Conservation (phyloP, 805 yeast genomes). For the Wilhelminamyces savonicus region DNA sequence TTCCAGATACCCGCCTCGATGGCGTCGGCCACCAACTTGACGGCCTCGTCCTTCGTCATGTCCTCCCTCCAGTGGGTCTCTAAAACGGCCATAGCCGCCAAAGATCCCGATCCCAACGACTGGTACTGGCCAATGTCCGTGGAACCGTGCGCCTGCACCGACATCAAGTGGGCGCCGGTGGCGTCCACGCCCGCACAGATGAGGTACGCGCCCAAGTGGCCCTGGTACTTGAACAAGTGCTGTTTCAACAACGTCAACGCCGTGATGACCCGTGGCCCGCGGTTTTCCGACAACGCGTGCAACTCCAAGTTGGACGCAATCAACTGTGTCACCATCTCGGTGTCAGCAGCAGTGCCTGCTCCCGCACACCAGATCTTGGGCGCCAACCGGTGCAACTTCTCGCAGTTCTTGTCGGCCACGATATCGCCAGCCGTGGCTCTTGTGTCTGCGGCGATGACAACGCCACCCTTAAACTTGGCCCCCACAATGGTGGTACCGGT, state of each 20-base stretch:
- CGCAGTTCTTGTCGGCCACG: constrained; percentile 98
- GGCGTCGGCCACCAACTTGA: constrained; percentile 83
- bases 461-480: constrained; percentile 88
- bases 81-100: constrained; percentile 97
- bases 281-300: constrained; percentile 74
- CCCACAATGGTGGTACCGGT: constrained; percentile 99
- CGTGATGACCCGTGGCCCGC: constrained; percentile 90
- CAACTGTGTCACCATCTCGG: constrained; percentile 94
- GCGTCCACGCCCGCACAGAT: constrained; percentile 99
- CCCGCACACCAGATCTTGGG: constrained; percentile 99
- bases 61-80: constrained; percentile 83
- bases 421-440: constrained; percentile 96
- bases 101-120: constrained; percentile 92
- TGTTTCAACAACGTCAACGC: constrained; percentile 91
- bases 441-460: constrained; percentile 97
- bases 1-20: constrained; percentile 98
- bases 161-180: constrained; percentile 87
- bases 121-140: constrained; percentile 93
- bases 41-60: constrained; percentile 83
- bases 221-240: constrained; percentile 94
- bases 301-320: constrained; percentile 87
- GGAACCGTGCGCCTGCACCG: constrained; percentile 96
- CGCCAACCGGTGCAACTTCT: constrained; percentile 82
- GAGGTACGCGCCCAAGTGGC: constrained; percentile 93
- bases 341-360: constrained; percentile 99